Evolutionary conservation across 2,329 filamentous ascomycete species (phyloP).

Genomic region (Basipetospora chlamydospora): DNA sequence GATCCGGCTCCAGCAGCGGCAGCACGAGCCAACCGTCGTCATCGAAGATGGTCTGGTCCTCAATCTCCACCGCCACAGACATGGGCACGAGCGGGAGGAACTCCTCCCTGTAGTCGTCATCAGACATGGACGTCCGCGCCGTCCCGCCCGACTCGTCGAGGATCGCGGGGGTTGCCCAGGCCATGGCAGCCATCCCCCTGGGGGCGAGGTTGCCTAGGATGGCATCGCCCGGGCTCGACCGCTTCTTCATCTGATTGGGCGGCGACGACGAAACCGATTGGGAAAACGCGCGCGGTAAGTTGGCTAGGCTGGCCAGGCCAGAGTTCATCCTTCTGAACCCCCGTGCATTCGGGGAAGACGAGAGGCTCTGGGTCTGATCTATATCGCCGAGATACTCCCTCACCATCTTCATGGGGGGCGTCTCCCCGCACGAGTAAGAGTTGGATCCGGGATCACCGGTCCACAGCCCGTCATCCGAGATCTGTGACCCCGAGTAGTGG

Average conservation of each 20-base stretch:
- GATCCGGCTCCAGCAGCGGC: conserved; percentile 39
- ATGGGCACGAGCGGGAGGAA: conserved; percentile 29
- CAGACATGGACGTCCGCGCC: conserved; percentile 30
- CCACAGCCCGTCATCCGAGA: conserved; percentile 41
- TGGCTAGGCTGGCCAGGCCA: conserved; percentile 39
- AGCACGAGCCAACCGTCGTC: conserved; percentile 51
- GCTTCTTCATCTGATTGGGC: conserved; percentile 31
- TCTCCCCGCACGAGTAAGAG: conserved; percentile 48
- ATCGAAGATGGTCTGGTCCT: conserved; percentile 52
- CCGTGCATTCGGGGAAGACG: conserved; percentile 43
- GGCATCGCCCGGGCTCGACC: conserved; percentile 46
- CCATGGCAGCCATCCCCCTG: conserved; percentile 13
- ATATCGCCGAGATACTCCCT: conserved; percentile 28
- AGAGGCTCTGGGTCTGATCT: conserved; percentile 32
- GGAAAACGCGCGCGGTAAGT: conserved; percentile 33
- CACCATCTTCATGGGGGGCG: conserved; percentile 36
- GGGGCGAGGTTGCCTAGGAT: conserved; percentile 40
- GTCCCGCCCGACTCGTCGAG: conserved; percentile 4
- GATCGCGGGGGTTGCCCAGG: background rate
- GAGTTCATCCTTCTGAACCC: conserved; percentile 38
- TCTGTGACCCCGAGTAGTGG: conserved; percentile 38
- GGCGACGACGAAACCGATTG: conserved; percentile 26
- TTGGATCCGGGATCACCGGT: conserved; percentile 37
- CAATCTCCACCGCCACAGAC: conserved; percentile 27
- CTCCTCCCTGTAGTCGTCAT: conserved; percentile 37